Conservation (phyloP, 495 filamentous ascomycete species). For the Aspergillus coremiiformis region DNA sequence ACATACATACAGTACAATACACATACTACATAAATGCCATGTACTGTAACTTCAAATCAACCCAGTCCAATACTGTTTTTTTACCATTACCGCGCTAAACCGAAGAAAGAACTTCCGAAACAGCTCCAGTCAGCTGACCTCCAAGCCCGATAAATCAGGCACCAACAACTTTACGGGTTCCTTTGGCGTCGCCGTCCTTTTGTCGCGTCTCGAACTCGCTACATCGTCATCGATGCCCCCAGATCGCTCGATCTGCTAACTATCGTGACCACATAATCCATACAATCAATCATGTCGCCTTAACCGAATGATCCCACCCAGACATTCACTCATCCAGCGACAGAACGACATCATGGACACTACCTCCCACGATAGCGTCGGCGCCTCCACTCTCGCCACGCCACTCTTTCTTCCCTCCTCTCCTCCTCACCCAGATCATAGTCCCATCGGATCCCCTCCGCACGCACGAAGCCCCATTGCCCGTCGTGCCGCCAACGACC, state of each 20-base stretch:
- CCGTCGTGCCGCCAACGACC: constrained; percentile 8
- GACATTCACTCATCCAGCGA: neutral
- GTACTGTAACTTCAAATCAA: no score
- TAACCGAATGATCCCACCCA: neutral
- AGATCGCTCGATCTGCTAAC: neutral
- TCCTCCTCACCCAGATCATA: constrained; percentile 20
- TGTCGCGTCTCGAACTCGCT: no score
- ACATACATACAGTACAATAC: no score
- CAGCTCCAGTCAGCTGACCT: no score
- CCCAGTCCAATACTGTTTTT: no score
- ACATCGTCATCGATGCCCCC: no score
- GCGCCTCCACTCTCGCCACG: constrained; percentile 35
- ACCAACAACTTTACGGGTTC: no score
- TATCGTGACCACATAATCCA: neutral
- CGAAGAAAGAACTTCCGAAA: no score
- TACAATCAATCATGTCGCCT: neutral
- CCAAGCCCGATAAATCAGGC: no score
- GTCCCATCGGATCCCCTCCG: constrained; percentile 16
- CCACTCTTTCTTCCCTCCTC: constrained; percentile 37
- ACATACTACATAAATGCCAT: no score
- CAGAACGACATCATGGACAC: constrained; percentile 27
- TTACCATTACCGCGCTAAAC: no score
- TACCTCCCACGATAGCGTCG: constrained; percentile 42
- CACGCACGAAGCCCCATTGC: constrained; percentile 22
- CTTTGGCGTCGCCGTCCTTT: no score